Evolutionary conservation across 2,329 filamentous ascomycete species (phyloP).

Genomic region (Gyromitra esculenta): DNA sequence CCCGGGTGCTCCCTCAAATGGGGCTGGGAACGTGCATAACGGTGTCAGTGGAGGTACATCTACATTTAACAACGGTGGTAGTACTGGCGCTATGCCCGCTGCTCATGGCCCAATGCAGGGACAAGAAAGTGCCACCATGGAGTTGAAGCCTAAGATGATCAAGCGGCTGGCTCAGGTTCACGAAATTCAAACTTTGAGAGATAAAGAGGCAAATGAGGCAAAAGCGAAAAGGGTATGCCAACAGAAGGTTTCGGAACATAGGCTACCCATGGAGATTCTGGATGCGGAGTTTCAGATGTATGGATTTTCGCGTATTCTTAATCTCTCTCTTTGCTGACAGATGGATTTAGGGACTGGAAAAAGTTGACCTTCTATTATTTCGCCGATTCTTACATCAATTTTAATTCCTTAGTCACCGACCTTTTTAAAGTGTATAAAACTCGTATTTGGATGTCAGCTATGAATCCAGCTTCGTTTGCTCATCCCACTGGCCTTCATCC

Average conservation of each 20-base stretch:
- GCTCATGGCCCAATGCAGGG: slow-evolving; percentile 55
- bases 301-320: slow-evolving; percentile 25
- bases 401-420: slow-evolving; percentile 96
- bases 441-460: slow-evolving; percentile 99
- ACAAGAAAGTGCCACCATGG: slow-evolving; percentile 64
- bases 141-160: slow-evolving; percentile 95
- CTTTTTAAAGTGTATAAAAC: slow-evolving; percentile 99
- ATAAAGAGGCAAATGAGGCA: slow-evolving; percentile 97
- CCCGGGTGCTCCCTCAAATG: slow-evolving; percentile 66
- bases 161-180: slow-evolving; percentile 92
- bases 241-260: slow-evolving; percentile 94
- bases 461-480: slow-evolving; percentile 95
- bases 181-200: slow-evolving; percentile 85
- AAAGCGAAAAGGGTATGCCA: slow-evolving; percentile 97
- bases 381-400: slow-evolving; percentile 97
- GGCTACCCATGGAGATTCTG: slow-evolving; percentile 96
- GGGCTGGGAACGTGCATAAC: slow-evolving; percentile 71
- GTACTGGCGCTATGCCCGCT: slow-evolving; percentile 51
- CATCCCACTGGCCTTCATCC: slow-evolving; percentile 68
- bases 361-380: slow-evolving; percentile 99
- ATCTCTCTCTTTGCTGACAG: slow-evolving; percentile 56
- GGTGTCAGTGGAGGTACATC: slow-evolving; percentile 80
- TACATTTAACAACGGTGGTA: slow-evolving; percentile 63
- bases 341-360: slow-evolving; percentile 83
- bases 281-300: slow-evolving; percentile 99